These are phyloP conservation scores for Zygoascus flipseniorum DNA, from an alignment of 805 yeast genomes.

Conservation along the genomic window DNA sequence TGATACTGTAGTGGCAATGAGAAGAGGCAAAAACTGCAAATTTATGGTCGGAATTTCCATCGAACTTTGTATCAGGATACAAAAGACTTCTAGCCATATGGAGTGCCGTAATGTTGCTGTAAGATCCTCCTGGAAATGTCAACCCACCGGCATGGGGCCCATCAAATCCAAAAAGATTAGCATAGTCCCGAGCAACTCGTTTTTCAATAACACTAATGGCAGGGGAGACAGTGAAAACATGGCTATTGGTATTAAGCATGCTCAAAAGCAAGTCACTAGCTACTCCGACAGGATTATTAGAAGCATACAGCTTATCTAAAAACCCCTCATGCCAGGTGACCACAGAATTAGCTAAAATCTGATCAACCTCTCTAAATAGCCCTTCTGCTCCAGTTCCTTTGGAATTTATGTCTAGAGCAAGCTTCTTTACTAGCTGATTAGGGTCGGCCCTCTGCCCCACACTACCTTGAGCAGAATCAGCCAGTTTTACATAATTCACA, in stretches of 20 bases:
- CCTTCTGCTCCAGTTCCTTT: constrained; percentile 36
- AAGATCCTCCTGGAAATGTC: constrained; percentile 82
- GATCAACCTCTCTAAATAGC: constrained; percentile 43
- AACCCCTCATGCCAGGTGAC: constrained; percentile 87
- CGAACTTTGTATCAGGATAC: constrained; percentile 59
- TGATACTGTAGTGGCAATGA: constrained; percentile 75
- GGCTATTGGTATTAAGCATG: constrained; percentile 71
- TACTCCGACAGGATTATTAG: constrained; percentile 80
- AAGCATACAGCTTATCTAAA: constrained; percentile 73
- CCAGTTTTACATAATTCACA: constrained; percentile 43
- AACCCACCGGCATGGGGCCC: constrained; percentile 63
- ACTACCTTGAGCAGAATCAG: constrained; percentile 36
- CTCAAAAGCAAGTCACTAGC: constrained; percentile 62
- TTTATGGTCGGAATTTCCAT: constrained; percentile 45
- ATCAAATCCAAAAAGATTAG: constrained; percentile 51
- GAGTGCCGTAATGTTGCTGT: constrained; percentile 73
- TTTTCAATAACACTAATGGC: constrained; percentile 69
- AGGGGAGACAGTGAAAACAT: constrained; percentile 78
- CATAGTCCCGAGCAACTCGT: constrained; percentile 58
- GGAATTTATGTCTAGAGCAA: constrained; percentile 31
- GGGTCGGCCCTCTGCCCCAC: constrained; percentile 45
- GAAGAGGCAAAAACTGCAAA: constrained; percentile 65
- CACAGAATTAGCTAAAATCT: constrained; percentile 56
- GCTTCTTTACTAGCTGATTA: constrained; percentile 31
- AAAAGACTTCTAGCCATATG: constrained; percentile 63